These are phyloP conservation scores for Rhazya stricta DNA, from an alignment of 257 asterid genomes.

Conservation along the genomic window DNA sequence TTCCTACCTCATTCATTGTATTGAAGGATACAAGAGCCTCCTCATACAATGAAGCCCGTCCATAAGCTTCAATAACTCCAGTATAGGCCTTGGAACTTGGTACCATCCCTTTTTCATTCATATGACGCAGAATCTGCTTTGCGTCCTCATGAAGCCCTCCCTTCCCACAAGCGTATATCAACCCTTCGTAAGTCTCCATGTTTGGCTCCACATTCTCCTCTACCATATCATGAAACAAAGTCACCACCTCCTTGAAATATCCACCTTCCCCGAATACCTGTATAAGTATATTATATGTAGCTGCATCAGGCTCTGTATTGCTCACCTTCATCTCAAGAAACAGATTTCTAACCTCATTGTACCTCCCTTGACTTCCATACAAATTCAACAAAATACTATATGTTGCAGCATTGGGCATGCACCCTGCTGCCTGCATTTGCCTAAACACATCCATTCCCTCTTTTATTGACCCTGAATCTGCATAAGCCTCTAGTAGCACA, in stretches of 20 bases:
- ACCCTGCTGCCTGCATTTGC: slow-evolving; percentile 90
- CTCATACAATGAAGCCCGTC: slow-evolving; percentile 88
- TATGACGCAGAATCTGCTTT: slow-evolving; percentile 62
- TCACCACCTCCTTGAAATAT: slow-evolving; percentile 96
- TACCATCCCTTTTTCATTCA: slow-evolving; percentile 67
- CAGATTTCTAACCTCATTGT: slow-evolving; percentile 84
- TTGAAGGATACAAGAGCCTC: slow-evolving; percentile 92
- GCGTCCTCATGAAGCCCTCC: slow-evolving; percentile 91
- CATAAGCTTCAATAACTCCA: slow-evolving; percentile 78
- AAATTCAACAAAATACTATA: slow-evolving; percentile 75
- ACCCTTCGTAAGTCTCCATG: slow-evolving; percentile 94
- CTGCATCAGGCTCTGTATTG: slow-evolving; percentile 82
- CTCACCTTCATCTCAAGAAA: slow-evolving; percentile 96
- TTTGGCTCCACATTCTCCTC: slow-evolving; percentile 93
- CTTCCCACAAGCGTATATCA: slow-evolving; percentile 84
- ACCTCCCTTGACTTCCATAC: slow-evolving; percentile 83
- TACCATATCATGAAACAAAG: slow-evolving; percentile 90
- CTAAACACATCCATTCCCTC: slow-evolving; percentile 88
- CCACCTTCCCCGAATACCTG: slow-evolving; percentile 95
- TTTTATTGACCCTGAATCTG: slow-evolving; percentile 53
- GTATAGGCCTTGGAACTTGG: slow-evolving; percentile 82
- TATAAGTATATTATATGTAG: slow-evolving; percentile 80
- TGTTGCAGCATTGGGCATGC: slow-evolving; percentile 79
- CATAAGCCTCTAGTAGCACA: slow-evolving; percentile 86
- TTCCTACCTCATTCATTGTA: slow-evolving; percentile 89